phyloP scores from a whole-genome alignment of 495 filamentous ascomycete species.

The Aspergillus egyptiacus region DNA sequence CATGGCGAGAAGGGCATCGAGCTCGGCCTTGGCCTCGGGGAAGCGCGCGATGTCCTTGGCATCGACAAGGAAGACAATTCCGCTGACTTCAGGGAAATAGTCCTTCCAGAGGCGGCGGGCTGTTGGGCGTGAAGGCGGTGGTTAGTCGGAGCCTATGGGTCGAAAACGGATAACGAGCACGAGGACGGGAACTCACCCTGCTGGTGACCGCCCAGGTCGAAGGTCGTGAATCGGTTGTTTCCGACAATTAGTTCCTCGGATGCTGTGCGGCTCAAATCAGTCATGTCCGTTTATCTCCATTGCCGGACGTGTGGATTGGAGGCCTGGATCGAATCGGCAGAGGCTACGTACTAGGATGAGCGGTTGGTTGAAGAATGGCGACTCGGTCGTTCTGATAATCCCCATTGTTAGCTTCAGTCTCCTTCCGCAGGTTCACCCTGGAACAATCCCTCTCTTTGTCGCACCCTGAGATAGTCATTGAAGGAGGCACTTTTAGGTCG shows the following conservation, averaged over 20 bases:
- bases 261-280: constrained; percentile 42
- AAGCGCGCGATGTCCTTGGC: constrained; percentile 95
- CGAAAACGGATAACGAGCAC: neutral
- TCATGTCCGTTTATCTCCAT: neutral
- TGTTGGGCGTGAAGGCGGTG: constrained; percentile 34
- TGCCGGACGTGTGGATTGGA: neutral
- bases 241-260: constrained; percentile 96
- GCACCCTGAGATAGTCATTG: too few species aligned
- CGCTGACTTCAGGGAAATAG: constrained; percentile 97
- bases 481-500: too few species aligned
- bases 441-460: too few species aligned
- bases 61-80: constrained; percentile 96
- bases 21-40: constrained; percentile 88
- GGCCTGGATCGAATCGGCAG: neutral
- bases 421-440: too few species aligned
- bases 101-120: constrained; percentile 97
- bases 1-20: constrained; percentile 90
- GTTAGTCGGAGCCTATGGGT: neutral
- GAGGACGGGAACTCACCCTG: constrained; percentile 58
- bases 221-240: constrained; percentile 94
- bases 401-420: constrained; percentile 16
- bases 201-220: constrained; percentile 94
- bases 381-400: constrained; percentile 76
- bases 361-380: constrained; percentile 83
- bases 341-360: constrained; percentile 70